Evolutionary conservation across 2,329 filamentous ascomycete species (phyloP).

Genomic region (Pseudogymnoascus sp.): DNA sequence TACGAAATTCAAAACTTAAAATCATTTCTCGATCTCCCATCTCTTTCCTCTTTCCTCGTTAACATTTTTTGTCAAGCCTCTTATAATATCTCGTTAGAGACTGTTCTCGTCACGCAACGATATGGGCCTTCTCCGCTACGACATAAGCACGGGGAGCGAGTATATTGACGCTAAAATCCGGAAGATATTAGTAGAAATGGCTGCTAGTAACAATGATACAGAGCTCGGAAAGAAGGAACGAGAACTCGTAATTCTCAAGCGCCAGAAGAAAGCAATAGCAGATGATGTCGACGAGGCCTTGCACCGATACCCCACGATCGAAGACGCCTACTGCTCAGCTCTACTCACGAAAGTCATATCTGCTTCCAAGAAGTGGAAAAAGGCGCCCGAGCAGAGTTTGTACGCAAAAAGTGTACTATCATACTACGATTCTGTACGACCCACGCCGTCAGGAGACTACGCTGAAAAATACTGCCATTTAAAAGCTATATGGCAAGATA

Average conservation of each 20-base stretch:
- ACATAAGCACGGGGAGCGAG: constrained; percentile 2
- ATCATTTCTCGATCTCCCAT: background rate
- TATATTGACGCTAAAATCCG: constrained; percentile 12
- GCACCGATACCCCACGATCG: constrained; percentile 10
- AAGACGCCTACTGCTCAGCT: constrained; percentile 13
- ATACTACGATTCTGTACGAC: constrained; percentile 8
- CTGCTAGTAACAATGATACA: background rate
- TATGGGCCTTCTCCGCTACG: background rate
- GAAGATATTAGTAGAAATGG: constrained; percentile 7
- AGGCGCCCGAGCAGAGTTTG: constrained; percentile 6
- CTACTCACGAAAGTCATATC: constrained; percentile 12
- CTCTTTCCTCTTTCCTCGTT: background rate
- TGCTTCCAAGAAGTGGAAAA: constrained; percentile 9
- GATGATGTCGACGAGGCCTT: constrained; percentile 13
- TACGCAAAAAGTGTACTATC: constrained; percentile 10
- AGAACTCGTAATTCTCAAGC: constrained; percentile 11
- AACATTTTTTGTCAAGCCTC: background rate
- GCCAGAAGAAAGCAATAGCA: constrained; percentile 12
- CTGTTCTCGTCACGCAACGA: background rate
- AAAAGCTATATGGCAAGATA: constrained; percentile 3
- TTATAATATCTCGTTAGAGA: background rate
- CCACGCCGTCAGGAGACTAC: background rate
- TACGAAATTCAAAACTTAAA: background rate
- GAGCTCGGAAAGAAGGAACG: background rate
- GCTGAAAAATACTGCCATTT: constrained; percentile 12